phyloP scores from a whole-genome alignment of 352 stramenopile species.

The Phytophthora nicotianae region DNA sequence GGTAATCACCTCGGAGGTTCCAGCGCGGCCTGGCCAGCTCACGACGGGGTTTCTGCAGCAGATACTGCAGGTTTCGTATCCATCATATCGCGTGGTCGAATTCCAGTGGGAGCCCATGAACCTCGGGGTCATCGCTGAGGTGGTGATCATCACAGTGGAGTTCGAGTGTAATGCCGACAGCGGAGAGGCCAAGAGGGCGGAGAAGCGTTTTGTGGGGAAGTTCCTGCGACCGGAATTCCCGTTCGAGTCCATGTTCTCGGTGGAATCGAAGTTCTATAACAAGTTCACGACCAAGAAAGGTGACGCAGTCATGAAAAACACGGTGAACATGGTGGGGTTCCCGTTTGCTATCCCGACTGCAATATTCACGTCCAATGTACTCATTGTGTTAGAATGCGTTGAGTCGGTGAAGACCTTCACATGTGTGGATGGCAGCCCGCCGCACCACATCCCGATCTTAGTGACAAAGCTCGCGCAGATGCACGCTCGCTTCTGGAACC shows the following conservation, averaged over 20 bases:
- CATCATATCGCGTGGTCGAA: conserved; percentile 34
- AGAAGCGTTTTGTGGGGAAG: conserved; percentile 66
- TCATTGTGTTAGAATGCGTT: conserved; percentile 78
- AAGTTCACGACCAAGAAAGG: conserved; percentile 35
- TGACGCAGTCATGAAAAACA: conserved; percentile 27
- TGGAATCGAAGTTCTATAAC: conserved; percentile 81
- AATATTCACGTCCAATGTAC: conserved; percentile 66
- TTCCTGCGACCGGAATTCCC: conserved; percentile 81
- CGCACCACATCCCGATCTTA: conserved; percentile 43
- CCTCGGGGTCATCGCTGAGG: conserved; percentile 79
- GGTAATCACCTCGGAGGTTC: conserved; percentile 26
- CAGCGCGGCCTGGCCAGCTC: conserved; percentile 43
- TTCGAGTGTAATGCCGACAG: conserved; percentile 24
- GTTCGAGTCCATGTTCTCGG: conserved; percentile 80
- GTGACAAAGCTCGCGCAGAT: conserved; percentile 67
- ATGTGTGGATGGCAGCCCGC: conserved; percentile 71
- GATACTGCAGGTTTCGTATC: conserved; percentile 30
- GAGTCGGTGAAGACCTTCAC: conserved; percentile 51
- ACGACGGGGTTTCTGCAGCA: conserved; percentile 61
- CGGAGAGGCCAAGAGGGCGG: conserved; percentile 10
- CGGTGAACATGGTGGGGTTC: conserved; percentile 28
- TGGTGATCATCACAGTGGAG: conserved; percentile 54
- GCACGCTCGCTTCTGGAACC: conserved; percentile 61
- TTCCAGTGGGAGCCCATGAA: conserved; percentile 76
- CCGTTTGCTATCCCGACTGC: conserved; percentile 64